Percentiles rank a stretch among this genome's conserved stretches.
Evolutionary conservation across 225 moss, liverwort and hornwort genomes (phyloP).

Genomic region (Lunularia cruciata): DNA sequence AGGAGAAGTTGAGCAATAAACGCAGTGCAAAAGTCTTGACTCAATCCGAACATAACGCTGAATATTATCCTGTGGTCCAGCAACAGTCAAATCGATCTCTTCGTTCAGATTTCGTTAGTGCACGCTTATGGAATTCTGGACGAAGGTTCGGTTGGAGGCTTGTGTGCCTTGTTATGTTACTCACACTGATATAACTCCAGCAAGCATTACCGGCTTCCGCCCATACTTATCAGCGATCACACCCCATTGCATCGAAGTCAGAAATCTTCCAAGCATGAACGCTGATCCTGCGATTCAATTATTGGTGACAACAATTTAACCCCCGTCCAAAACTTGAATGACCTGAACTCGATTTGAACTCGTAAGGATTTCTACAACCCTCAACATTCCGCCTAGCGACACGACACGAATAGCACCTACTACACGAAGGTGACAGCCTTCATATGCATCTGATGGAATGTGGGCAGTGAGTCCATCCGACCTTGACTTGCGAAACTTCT

Average conservation of each 20-base stretch:
- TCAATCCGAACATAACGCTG: slow-evolving; percentile 61
- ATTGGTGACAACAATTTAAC: background rate
- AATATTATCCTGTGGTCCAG: slow-evolving; percentile 70
- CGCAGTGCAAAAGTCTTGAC: slow-evolving; percentile 66
- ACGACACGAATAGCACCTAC: too few species aligned
- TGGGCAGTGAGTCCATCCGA: too few species aligned
- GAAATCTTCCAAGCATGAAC: slow-evolving; percentile 72
- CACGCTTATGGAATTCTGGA: too few species aligned
- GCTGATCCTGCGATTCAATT: slow-evolving; percentile 49
- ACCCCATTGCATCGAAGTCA: slow-evolving; percentile 65
- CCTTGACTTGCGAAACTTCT: too few species aligned
- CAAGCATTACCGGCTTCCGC: slow-evolving; percentile 57
- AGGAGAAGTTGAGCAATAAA: slow-evolving; percentile 57
- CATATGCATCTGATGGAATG: too few species aligned
- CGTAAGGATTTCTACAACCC: too few species aligned
- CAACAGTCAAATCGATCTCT: too few species aligned
- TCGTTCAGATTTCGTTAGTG: too few species aligned
- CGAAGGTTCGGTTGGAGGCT: too few species aligned
- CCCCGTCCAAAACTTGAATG: background rate
- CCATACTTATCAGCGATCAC: slow-evolving; percentile 74
- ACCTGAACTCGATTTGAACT: too few species aligned
- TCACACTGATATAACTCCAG: slow-evolving; percentile 61
- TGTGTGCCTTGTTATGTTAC: slow-evolving; percentile 33
- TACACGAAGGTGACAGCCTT: too few species aligned
- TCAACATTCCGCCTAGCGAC: too few species aligned